A percentile compares a stretch with the other conserved stretches of the same genome.
These are phyloP conservation scores for Stachybotrys chlorohalonatus DNA, from an alignment of 2,329 filamentous ascomycete species.

Conservation along the genomic window DNA sequence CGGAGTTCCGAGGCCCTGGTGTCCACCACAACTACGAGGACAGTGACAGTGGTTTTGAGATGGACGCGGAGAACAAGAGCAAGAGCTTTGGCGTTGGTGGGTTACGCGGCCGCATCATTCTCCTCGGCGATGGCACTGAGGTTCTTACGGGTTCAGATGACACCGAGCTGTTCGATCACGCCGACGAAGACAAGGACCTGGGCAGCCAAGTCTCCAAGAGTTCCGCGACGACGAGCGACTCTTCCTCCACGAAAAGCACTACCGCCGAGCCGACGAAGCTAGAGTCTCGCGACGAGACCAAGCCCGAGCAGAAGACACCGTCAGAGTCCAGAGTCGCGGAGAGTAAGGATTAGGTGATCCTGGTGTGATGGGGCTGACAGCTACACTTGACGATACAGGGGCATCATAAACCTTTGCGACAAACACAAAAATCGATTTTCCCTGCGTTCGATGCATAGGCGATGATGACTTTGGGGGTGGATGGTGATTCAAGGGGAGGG, in stretches of 20 bases:
- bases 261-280: conserved; percentile 8
- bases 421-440: too few species aligned
- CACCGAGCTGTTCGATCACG: conserved; percentile 85
- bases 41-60: conserved; percentile 67
- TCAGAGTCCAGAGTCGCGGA: conserved; percentile 16
- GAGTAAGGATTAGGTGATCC: conserved; percentile 26
- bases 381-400: conserved; percentile 4
- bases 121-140: conserved; percentile 91
- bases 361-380: conserved; percentile 9
- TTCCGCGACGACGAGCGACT: conserved; percentile 15
- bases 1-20: conserved; percentile 76
- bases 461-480: neutral
- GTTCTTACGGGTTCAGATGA: conserved; percentile 82
- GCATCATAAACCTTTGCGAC: neutral
- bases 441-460: neutral
- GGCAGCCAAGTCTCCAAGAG: conserved; percentile 71
- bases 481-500: neutral
- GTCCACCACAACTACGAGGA: conserved; percentile 78
- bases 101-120: conserved; percentile 80
- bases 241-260: conserved; percentile 6
- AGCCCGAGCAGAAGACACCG: conserved; percentile 7
- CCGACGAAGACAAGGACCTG: conserved; percentile 77
- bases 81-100: conserved; percentile 58
- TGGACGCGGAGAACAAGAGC: conserved; percentile 58
- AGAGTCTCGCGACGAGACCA: conserved; percentile 8